Evolutionary conservation across 2,329 filamentous ascomycete genomes (phyloP).

Genomic region (Graphilbum sp.): DNA sequence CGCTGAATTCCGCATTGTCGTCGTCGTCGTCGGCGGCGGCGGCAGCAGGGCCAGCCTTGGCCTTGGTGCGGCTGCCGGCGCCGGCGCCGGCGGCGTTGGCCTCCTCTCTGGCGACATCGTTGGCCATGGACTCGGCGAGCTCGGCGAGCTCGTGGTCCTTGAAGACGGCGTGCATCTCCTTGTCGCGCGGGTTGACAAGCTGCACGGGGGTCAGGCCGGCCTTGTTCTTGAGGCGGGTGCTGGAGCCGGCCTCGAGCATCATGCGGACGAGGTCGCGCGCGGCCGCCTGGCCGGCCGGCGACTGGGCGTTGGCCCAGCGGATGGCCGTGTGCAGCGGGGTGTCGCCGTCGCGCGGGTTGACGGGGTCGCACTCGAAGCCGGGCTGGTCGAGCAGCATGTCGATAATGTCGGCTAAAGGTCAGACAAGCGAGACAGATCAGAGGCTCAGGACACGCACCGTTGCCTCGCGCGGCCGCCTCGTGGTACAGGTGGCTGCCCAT

Average conservation of each 20-base stretch:
- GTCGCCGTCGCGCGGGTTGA: slow-evolving; percentile 54
- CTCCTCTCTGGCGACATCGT: slow-evolving; percentile 39
- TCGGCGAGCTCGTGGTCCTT: slow-evolving; percentile 42
- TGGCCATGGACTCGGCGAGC: slow-evolving; percentile 33
- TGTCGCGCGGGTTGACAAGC: slow-evolving; percentile 57
- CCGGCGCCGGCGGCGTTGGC: slow-evolving; percentile 10
- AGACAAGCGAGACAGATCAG: not conserved
- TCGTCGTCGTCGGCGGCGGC: slow-evolving; percentile 19
- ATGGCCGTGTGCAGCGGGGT: slow-evolving; percentile 68
- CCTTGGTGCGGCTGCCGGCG: slow-evolving; percentile 6
- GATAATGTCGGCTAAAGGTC: slow-evolving; percentile 52
- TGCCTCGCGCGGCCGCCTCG: slow-evolving; percentile 70
- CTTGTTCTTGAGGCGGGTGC: slow-evolving; percentile 46
- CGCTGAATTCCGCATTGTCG: slow-evolving; percentile 44
- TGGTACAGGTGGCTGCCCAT: slow-evolving; percentile 84
- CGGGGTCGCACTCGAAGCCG: slow-evolving; percentile 69
- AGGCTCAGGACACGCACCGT: slow-evolving; percentile 41
- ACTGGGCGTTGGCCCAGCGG: slow-evolving; percentile 56
- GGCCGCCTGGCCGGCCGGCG: slow-evolving; percentile 43
- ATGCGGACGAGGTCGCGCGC: slow-evolving; percentile 56
- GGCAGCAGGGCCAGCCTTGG: slow-evolving; percentile 7
- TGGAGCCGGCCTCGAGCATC: slow-evolving; percentile 63
- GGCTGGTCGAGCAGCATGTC: slow-evolving; percentile 71
- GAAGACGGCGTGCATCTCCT: slow-evolving; percentile 43
- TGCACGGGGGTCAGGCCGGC: slow-evolving; percentile 55